Evolutionary conservation across 352 stramenopile species (phyloP), one percentile per base, ranked within the genome.

Genomic region (Pythium brassicae): DNA sequence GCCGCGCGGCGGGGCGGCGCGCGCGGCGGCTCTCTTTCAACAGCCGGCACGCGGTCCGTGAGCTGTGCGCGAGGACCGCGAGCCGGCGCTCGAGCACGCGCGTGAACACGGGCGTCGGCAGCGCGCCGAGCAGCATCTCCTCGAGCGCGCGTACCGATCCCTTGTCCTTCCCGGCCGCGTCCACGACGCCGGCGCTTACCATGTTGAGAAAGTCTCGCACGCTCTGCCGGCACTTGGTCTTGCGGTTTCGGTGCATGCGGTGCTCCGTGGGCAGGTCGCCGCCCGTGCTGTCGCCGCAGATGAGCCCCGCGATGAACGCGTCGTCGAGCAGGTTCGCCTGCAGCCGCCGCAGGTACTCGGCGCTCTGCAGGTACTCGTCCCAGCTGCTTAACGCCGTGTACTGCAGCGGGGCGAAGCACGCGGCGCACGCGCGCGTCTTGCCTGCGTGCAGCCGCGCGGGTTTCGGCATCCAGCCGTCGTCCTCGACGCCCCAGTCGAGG

Each of bases 391-490:
- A 69, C 0, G 62, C 49, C 17, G 86, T 83, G 53, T 92, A 92
- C 69, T 91, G 83, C 37, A 95, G 46, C 23, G 74, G 70, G 1
- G 79, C 78, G 61, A 83, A 91, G 61, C 86, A 95, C n/a, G 88
- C 71, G 3, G 66, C 71, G 56, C 86, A 95, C n/a, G 66, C 78
- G 34, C 80, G 72, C 7, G 83, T 84, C 53, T 89, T 87, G 39
- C 86, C 86, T 22, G 79, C 88, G 55, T 95, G 86, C 4, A 95
- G 60, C 3, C 80, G 72, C 11, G 83, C 83, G 0, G 86, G 76
- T 35, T 92, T 93, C 44, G 86, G 83, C 76, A 95, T 91, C 86
- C 86, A 95, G 1, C 77, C 80, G 62, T 92, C 82, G 20, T 86
- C 81, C 32, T 82, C 72, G n/a, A 55, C 50, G 14, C 46, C 45